Base-by-base conservation (phyloP, 257 asterid genomes). In the Asclepias syriaca region DNA sequence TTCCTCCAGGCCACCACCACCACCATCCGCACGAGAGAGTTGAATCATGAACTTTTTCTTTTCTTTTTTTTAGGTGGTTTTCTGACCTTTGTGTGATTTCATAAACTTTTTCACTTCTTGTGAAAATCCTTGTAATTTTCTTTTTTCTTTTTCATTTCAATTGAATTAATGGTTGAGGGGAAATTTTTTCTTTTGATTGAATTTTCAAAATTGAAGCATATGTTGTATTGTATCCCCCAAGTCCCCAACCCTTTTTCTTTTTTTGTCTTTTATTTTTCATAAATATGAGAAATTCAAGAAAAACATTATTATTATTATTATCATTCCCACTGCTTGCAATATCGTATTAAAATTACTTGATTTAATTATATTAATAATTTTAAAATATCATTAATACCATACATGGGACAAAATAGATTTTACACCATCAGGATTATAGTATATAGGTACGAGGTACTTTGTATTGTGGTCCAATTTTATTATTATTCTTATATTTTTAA, bases 1-100 rank as follows among this genome's bases (percentile, higher is more conserved):
- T 73, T 70, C 65, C 60, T 51, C 64, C 68, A 68, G 61, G 48
- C 53, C 37, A 14, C 77, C 66, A 16, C 69, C 65, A 43, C 51
- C 46, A 13, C 77, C 59, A 16, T 64, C 54, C 51, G 51, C 51
- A 48, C 72, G 80, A 77, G 70, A 74, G 83, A 77, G 74, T 69
- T 40, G 71, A 78, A 51, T 75, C 82, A 64, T 73, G 78, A 74
- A 57, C 48, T 9, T 78, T 68, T 24, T 24, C 27, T 24, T 24
- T 24, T 24, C 27, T 24, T 24, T 24, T 0, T 37, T 50, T n/a
- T 9, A 0, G 21, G 61, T 67, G 71, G 45, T 3, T 32, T 54
- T 5, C 48, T 6, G 21, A 2, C 21, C 32, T 29, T 59, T 12
- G 39, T 12, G 39, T 13, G 65, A 8, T 66, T 69, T 18, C 21